phyloP scores from a whole-genome alignment of 2,329 filamentous ascomycete species.

The Alternaria panax region DNA sequence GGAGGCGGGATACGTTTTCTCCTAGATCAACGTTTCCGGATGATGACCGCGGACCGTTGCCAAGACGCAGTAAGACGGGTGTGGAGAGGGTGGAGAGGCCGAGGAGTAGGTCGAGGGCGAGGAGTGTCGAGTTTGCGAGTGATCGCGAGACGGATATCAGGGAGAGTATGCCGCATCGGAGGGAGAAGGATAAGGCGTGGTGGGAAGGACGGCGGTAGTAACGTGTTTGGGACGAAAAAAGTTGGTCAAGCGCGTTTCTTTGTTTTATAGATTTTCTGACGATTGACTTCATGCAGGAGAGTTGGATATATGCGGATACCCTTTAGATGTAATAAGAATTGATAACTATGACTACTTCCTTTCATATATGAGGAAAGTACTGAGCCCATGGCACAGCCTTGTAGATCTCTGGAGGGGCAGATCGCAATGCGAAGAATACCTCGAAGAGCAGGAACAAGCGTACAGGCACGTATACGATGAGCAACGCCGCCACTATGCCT shows the following conservation, averaged over 20 bases:
- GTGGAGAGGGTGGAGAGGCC: constrained; percentile 15
- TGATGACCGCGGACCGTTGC: constrained; percentile 16
- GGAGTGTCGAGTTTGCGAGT: constrained; percentile 36
- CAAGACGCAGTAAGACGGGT: constrained; percentile 15
- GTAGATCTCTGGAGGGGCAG: neutral
- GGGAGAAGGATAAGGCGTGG: constrained; percentile 45
- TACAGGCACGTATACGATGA: too few species aligned
- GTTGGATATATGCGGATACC: constrained; percentile 17
- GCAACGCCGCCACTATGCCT: too few species aligned
- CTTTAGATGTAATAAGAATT: constrained; percentile 15
- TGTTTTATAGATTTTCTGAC: neutral
- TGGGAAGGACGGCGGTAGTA: constrained; percentile 38
- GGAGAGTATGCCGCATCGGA: constrained; percentile 45
- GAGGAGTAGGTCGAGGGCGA: constrained; percentile 29
- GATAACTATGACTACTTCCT: neutral
- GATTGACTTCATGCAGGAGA: constrained; percentile 2
- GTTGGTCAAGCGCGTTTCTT: neutral
- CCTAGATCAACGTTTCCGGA: constrained; percentile 32
- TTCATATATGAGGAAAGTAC: neutral
- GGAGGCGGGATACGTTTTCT: constrained; percentile 32
- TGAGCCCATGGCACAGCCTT: neutral
- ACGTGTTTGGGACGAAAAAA: neutral
- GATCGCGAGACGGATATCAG: constrained; percentile 43
- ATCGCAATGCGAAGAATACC: neutral
- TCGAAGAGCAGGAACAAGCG: neutral